Percentiles rank a stretch among this genome's conserved stretches.
Evolutionary conservation across 768 basidiomycete species (phyloP).

Genomic region (Neoboletus subvelutipes): DNA sequence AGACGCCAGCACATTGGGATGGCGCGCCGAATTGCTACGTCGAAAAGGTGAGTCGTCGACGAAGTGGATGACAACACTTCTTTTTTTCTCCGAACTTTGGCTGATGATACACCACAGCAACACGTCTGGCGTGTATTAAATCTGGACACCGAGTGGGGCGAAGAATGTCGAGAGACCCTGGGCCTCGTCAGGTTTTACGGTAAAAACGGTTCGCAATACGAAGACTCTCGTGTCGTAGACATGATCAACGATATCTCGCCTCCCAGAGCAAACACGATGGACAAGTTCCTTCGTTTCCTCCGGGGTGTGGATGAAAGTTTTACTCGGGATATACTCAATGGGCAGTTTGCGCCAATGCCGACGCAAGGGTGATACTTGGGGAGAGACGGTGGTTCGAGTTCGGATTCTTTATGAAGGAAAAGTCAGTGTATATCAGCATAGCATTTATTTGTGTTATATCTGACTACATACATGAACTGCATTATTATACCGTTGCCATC

Average conservation of each 20-base stretch:
- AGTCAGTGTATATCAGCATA: constrained; percentile 5
- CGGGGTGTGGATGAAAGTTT: constrained; percentile 46
- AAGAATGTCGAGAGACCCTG: constrained; percentile 51
- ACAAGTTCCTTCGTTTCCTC: constrained; percentile 48
- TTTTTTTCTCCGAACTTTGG: neutral
- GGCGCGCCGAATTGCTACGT: constrained; percentile 39
- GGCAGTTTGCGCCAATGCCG: neutral
- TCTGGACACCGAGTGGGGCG: constrained; percentile 42
- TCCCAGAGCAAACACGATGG: constrained; percentile 47
- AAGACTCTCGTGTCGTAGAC: constrained; percentile 48
- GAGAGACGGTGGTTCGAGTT: neutral
- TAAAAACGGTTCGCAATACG: constrained; percentile 45
- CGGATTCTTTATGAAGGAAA: neutral
- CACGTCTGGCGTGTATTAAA: constrained; percentile 56
- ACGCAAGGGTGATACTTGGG: neutral
- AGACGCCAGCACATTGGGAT: constrained; percentile 42
- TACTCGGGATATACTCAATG: constrained; percentile 23
- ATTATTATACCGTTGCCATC: neutral
- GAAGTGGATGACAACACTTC: neutral
- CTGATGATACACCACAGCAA: constrained; percentile 18
- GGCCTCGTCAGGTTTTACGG: constrained; percentile 57
- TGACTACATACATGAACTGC: neutral
- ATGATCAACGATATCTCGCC: constrained; percentile 48
- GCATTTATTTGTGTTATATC: neutral
- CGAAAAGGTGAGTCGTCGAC: constrained; percentile 39